Percentiles rank a stretch among this genome's conserved stretches.
phyloP scores from a whole-genome alignment of 352 stramenopile species.

The Pythium dissotocum region DNA sequence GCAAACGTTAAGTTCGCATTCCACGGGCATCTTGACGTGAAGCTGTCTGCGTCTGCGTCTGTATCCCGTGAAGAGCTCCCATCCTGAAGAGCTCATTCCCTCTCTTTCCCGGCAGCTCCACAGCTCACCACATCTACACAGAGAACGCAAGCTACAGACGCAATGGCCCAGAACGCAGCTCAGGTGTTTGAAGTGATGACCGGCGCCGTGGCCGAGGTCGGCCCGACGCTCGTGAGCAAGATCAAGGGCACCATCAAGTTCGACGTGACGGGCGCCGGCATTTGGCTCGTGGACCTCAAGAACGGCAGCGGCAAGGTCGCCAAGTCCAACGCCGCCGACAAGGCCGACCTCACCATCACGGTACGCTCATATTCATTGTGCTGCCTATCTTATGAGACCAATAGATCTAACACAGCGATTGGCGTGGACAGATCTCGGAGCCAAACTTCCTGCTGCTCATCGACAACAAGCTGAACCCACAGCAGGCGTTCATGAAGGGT shows the following conservation, averaged over 20 bases:
- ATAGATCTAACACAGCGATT: background rate
- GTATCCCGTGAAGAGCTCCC: background rate
- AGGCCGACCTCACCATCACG: conserved; percentile 77
- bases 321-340: conserved; percentile 43
- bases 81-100: conserved; percentile 16
- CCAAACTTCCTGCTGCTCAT: conserved; percentile 80
- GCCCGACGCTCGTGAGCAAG: conserved; percentile 68
- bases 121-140: background rate
- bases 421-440: conserved; percentile 49
- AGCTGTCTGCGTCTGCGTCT: background rate
- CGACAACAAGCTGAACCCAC: conserved; percentile 90
- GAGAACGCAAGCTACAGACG: background rate
- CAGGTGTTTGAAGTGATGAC: conserved; percentile 78
- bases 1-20: conserved; percentile 26
- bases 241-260: conserved; percentile 85
- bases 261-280: conserved; percentile 62
- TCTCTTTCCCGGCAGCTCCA: conserved; percentile 4
- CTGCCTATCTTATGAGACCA: background rate
- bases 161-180: conserved; percentile 44
- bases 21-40: conserved; percentile 24
- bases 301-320: conserved; percentile 69
- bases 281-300: conserved; percentile 82
- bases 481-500: conserved; percentile 94
- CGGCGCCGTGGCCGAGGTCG: conserved; percentile 63
- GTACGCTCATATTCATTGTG: conserved; percentile 17